These are phyloP conservation scores for Chaetomium fimeti DNA, from an alignment of 495 filamentous ascomycete species.

Conservation along the genomic window DNA sequence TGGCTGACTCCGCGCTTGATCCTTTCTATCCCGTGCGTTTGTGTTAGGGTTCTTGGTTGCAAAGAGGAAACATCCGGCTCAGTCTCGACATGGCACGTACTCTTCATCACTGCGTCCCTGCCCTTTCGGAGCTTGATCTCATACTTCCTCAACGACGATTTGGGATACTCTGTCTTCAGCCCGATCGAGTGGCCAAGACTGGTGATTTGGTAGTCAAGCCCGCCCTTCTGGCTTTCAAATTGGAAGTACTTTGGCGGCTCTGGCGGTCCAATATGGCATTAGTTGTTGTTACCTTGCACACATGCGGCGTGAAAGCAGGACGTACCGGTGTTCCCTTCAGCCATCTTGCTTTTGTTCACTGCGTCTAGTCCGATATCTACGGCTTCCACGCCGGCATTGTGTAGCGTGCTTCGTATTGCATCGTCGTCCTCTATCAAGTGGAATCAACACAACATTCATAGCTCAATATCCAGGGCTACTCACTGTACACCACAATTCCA, in stretches of 20 bases:
- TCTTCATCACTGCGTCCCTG: slow-evolving; percentile 34
- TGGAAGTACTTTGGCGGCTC: slow-evolving; percentile 34
- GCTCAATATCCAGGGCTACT: background rate
- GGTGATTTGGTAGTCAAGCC: slow-evolving; percentile 38
- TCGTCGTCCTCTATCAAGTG: slow-evolving; percentile 40
- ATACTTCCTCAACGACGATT: slow-evolving; percentile 37
- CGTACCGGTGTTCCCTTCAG: slow-evolving; percentile 5
- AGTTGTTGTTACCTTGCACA: background rate
- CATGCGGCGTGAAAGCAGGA: background rate
- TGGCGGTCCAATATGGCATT: background rate
- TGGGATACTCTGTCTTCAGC: slow-evolving; percentile 35
- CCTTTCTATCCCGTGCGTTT: slow-evolving; percentile 23
- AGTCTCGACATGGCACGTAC: slow-evolving; percentile 19
- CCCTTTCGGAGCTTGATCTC: slow-evolving; percentile 42
- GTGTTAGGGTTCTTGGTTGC: background rate
- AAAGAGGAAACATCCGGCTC: background rate
- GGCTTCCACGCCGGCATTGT: slow-evolving; percentile 22
- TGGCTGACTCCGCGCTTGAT: slow-evolving; percentile 38
- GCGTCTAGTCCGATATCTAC: slow-evolving; percentile 27
- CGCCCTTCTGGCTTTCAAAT: slow-evolving; percentile 31
- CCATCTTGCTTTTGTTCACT: slow-evolving; percentile 26
- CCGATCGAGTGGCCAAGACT: slow-evolving; percentile 40
- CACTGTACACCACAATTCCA: slow-evolving; percentile 45
- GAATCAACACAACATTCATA: background rate
- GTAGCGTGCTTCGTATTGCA: slow-evolving; percentile 34